These are phyloP conservation scores for Capsicum pubescens DNA, from an alignment of 257 asterid genomes.

Conservation along the genomic window DNA sequence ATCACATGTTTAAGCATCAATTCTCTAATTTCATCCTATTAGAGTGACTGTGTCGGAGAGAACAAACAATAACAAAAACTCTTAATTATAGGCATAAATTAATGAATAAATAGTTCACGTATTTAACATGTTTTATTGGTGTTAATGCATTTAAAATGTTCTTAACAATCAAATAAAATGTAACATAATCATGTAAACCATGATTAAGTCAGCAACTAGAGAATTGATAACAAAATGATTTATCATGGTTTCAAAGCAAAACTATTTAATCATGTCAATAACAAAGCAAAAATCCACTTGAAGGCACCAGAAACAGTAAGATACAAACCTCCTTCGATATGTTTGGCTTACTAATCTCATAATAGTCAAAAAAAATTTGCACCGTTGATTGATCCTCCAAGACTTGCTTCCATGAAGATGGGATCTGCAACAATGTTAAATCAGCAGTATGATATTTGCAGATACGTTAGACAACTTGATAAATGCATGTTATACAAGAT, in stretches of 20 bases:
- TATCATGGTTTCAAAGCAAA: neutral
- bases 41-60: neutral
- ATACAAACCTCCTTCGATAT: slow-evolving; percentile 87
- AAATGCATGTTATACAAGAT: neutral
- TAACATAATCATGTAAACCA: neutral
- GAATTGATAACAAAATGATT: neutral
- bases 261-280: neutral
- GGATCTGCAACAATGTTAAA: slow-evolving; percentile 58
- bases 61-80: neutral
- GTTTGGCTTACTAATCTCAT: slow-evolving; percentile 79
- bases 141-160: neutral
- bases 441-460: neutral
- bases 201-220: neutral
- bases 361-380: slow-evolving; percentile 93
- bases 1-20: neutral
- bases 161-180: neutral
- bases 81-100: neutral
- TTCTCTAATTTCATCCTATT: neutral
- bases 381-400: slow-evolving; percentile 85
- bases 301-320: slow-evolving; percentile 19
- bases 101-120: neutral
- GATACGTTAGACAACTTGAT: slow-evolving; percentile 23
- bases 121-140: neutral
- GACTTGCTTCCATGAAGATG: slow-evolving; percentile 83
- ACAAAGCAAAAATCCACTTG: slow-evolving; percentile 9